Conservation (phyloP, 768 basidiomycete genomes). For the Suillus americanus region DNA sequence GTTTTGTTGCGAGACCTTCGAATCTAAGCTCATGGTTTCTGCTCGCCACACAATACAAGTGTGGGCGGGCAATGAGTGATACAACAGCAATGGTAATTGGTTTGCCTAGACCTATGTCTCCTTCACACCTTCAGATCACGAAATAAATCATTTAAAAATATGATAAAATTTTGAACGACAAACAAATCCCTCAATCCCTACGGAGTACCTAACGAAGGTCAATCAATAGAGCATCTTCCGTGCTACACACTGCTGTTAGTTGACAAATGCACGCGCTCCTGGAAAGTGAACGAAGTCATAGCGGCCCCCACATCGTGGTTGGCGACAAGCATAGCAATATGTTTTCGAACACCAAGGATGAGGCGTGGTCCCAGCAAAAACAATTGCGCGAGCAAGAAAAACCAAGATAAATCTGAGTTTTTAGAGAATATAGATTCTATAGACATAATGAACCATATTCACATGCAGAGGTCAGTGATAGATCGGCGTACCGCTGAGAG, state of each 20-base stretch:
- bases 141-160: too few relatives aligned
- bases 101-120: background rate
- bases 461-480: background rate
- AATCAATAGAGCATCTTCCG: too few relatives aligned
- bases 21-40: background rate
- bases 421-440: background rate
- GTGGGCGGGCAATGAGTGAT: background rate
- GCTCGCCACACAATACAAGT: background rate
- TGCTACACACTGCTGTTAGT: background rate
- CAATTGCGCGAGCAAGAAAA: background rate
- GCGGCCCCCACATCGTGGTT: background rate
- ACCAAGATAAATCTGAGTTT: background rate
- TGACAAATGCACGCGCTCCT: background rate
- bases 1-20: background rate
- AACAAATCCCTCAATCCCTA: too few relatives aligned
- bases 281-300: background rate
- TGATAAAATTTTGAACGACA: too few relatives aligned
- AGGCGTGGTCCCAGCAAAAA: background rate
- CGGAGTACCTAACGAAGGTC: too few relatives aligned
- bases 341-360: background rate
- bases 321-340: background rate
- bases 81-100: background rate
- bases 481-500: background rate
- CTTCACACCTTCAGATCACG: background rate
- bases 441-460: background rate